A percentile compares a stretch with the other conserved stretches of the same genome.
These are phyloP conservation scores for Chlorella vulgaris DNA, from an alignment of 139 green algal species.

Conservation along the genomic window DNA sequence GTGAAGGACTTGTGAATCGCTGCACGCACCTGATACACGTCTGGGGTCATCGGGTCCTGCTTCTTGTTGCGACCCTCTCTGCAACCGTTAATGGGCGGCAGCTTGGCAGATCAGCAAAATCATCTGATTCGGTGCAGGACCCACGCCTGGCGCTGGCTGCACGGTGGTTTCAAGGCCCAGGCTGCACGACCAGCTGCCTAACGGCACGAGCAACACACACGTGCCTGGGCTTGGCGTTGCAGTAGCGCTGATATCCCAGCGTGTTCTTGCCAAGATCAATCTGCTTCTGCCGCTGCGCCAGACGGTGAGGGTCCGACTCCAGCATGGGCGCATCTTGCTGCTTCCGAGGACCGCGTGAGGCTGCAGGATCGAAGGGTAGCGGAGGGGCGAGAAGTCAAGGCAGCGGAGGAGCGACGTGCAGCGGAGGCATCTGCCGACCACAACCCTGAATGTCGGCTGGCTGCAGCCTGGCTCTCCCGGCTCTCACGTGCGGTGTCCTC, in stretches of 20 bases:
- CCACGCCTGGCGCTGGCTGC: no score
- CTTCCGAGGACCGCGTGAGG: background rate
- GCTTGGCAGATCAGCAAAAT: no score
- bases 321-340: background rate
- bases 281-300: slow-evolving; percentile 88
- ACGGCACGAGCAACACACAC: no score
- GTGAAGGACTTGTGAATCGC: no score
- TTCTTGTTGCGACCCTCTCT: slow-evolving; percentile 48
- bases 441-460: no score
- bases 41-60: slow-evolving; percentile 64
- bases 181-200: no score
- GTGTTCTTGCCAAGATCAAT: slow-evolving; percentile 94
- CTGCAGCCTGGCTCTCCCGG: no score
- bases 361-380: no score
- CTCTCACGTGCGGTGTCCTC: slow-evolving; percentile 38
- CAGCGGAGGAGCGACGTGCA: background rate
- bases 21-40: slow-evolving; percentile 53
- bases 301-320: slow-evolving; percentile 50
- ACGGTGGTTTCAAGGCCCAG: no score
- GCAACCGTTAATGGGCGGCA: slow-evolving; percentile 9
- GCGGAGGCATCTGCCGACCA: no score
- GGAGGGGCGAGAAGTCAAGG: no score
- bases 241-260: slow-evolving; percentile 81
- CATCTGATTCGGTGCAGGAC: no score
- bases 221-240: slow-evolving; percentile 67